phyloP scores from a whole-genome alignment of 805 yeast species.

The Spathaspora arborariae region DNA sequence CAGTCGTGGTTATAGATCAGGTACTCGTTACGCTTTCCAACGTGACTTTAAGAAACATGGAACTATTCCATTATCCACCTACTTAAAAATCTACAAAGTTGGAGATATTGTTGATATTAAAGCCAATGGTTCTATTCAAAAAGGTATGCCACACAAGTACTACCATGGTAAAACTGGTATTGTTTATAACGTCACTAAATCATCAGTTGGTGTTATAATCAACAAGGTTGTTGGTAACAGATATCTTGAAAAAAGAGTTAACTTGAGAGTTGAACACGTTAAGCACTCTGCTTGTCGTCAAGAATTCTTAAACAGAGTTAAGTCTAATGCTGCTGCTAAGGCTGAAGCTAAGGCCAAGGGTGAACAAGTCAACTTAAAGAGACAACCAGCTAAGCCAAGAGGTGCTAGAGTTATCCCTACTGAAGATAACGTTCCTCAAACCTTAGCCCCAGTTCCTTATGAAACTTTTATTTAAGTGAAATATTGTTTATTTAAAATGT shows the following conservation, averaged over 20 bases:
- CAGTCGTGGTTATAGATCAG: conserved; percentile 96
- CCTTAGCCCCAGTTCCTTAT: conserved; percentile 98
- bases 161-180: conserved; percentile 99
- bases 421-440: conserved; percentile 83
- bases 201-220: conserved; percentile 96
- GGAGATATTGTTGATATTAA: conserved; percentile 99
- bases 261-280: conserved; percentile 97
- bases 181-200: conserved; percentile 97
- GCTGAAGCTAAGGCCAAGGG: conserved; percentile 94
- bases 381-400: conserved; percentile 99
- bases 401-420: conserved; percentile 81
- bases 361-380: conserved; percentile 85
- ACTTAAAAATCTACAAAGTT: conserved; percentile 96
- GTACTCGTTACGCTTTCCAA: conserved; percentile 99
- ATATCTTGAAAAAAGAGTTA: conserved; percentile 97
- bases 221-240: conserved; percentile 99
- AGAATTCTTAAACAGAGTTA: conserved; percentile 98
- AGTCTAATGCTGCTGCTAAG: conserved; percentile 91
- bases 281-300: conserved; percentile 99
- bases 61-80: conserved; percentile 88
- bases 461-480: conserved; percentile 91
- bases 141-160: conserved; percentile 99
- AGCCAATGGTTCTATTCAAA: conserved; percentile 98
- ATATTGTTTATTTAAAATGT: not conserved
- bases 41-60: conserved; percentile 99